phyloP scores from a whole-genome alignment of 352 stramenopile species.

The Phytophthora macrochlamydospora region DNA sequence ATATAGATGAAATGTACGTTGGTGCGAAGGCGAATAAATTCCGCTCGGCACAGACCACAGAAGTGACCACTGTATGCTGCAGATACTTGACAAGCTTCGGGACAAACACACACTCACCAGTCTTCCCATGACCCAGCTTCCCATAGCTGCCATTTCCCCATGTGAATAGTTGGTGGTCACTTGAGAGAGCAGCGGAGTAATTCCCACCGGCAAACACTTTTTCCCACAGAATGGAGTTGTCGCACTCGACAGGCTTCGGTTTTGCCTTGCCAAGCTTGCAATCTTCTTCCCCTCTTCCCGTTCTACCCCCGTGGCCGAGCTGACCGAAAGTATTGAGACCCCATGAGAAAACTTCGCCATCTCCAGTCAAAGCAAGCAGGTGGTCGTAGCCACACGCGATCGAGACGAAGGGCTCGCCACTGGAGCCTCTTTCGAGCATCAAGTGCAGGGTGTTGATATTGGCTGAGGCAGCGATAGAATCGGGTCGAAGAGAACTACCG shows the following conservation, averaged over 20 bases:
- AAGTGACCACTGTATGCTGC: constrained; percentile 34
- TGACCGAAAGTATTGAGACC: constrained; percentile 84
- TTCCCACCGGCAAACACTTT: constrained; percentile 65
- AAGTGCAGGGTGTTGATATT: constrained; percentile 25
- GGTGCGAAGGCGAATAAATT: constrained; percentile 75
- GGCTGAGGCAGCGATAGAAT: constrained; percentile 14
- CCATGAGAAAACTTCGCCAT: constrained; percentile 70
- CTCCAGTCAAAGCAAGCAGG: constrained; percentile 60
- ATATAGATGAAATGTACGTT: constrained; percentile 44
- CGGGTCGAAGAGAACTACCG: constrained; percentile 54
- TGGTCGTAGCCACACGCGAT: constrained; percentile 77
- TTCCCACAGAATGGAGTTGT: constrained; percentile 32
- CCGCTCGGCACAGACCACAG: constrained; percentile 52
- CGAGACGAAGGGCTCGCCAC: constrained; percentile 47
- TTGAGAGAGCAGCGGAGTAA: constrained; percentile 61
- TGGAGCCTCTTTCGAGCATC: constrained; percentile 33
- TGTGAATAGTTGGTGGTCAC: constrained; percentile 46
- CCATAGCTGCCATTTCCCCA: constrained; percentile 64
- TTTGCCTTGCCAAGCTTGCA: constrained; percentile 28
- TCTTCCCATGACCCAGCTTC: constrained; percentile 49
- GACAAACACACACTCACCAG: constrained; percentile 27
- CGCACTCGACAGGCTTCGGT: constrained; percentile 18
- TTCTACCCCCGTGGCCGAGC: constrained; percentile 56
- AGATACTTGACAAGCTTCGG: constrained; percentile 50
- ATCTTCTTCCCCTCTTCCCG: constrained; percentile 20